Evolutionary conservation across 495 filamentous ascomycete genomes (phyloP), one percentile per base, ranked within the genome.

Genomic region (Aspergillus steynii): DNA sequence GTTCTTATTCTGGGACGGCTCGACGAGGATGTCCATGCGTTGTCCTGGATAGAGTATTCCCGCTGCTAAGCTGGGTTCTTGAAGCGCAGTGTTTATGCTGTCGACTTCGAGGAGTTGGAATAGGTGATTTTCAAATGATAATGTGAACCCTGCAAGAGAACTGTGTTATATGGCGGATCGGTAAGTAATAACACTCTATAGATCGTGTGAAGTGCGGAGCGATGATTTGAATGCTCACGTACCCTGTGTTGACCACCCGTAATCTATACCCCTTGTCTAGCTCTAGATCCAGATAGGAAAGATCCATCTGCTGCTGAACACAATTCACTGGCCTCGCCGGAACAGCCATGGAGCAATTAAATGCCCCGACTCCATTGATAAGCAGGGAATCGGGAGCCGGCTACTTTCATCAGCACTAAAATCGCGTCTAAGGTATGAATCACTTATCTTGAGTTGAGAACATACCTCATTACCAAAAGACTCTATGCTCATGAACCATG

Each of bases 321-420:
- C 82, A 84, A 42, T 82, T 71, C 32, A 82, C 53, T 0, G 80
- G 80, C 31, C 78, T 63, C 6, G 80, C 80, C 47, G 78, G 77
- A 6, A 79, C 75, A 3, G 81, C 80, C 71, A 75, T 76, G 0
- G 71, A 77, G 65, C 82, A 85, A 32, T 80, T 65, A 56, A 81
- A 85, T 14, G 67, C 55, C 9, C 82, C 82, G 8, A 60, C 58
- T 42, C 82, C 82, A 62, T 85, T 83, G 26, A 85, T 63, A 5
- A 85, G 61, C 2, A 85, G 53, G 0, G 78, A 82, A 57, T 85
- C 82, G 2, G 82, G 82, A 46, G 80, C 80, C 6, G 82, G 82
- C 76, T 71, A 53, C 29, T 29, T 48, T 62, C 2, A 28, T 20
- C 10, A 51, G 29, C 20, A 20, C 20, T 20, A 20, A 20, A 20